phyloP scores from a whole-genome alignment of 768 basidiomycete genomes.

The Suillus discolor region DNA sequence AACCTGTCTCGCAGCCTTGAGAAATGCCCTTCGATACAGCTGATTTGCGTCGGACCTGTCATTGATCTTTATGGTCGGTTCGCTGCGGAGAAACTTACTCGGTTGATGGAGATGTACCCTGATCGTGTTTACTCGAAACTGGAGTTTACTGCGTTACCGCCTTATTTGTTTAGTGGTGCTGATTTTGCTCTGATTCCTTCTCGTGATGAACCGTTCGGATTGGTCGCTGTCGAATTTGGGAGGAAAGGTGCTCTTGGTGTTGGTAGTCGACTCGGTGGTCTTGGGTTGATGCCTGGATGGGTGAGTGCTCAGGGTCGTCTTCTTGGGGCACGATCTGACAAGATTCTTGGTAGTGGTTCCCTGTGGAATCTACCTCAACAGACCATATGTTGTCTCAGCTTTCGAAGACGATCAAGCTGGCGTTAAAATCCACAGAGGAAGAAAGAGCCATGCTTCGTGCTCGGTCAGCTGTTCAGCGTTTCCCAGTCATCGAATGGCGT shows the following conservation, averaged over 20 bases:
- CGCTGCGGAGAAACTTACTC: constrained; percentile 89
- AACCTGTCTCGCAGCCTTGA: constrained; percentile 58
- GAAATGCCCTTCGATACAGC: constrained; percentile 82
- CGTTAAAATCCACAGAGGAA: constrained; percentile 86
- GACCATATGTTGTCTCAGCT: constrained; percentile 94
- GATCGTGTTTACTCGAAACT: constrained; percentile 94
- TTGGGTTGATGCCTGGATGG: constrained; percentile 98
- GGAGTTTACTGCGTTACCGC: constrained; percentile 92
- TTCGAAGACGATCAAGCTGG: constrained; percentile 93
- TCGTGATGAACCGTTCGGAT: constrained; percentile 94
- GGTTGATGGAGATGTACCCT: constrained; percentile 94
- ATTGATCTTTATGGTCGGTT: constrained; percentile 96
- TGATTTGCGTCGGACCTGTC: constrained; percentile 90
- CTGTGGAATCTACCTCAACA: constrained; percentile 91
- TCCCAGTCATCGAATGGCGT: constrained; percentile 98
- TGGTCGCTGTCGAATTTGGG: constrained; percentile 96
- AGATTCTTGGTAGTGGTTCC: constrained; percentile 75
- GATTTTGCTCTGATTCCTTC: constrained; percentile 96
- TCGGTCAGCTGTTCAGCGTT: constrained; percentile 91
- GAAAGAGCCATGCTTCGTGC: constrained; percentile 93
- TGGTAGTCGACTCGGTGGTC: constrained; percentile 89
- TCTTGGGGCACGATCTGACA: constrained; percentile 1
- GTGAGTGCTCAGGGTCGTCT: constrained; percentile 45
- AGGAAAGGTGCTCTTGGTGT: constrained; percentile 96
- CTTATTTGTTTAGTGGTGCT: constrained; percentile 92